phyloP scores from a whole-genome alignment of 2,329 filamentous ascomycete species.

The Venturia nashicola region DNA sequence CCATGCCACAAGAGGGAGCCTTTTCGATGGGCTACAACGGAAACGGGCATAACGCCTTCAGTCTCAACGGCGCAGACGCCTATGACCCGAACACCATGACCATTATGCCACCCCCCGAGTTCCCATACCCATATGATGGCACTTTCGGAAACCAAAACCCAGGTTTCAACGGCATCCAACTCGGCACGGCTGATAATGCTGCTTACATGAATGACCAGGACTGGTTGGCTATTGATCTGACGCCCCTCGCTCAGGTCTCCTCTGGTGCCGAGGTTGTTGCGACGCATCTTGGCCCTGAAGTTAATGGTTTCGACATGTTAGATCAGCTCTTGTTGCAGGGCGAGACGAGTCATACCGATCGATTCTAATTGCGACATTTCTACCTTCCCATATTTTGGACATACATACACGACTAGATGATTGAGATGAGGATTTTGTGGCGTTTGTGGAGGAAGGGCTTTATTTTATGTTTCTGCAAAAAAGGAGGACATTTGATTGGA shows the following conservation, averaged over 20 bases:
- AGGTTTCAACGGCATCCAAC: slow-evolving; percentile 12
- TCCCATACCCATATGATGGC: slow-evolving; percentile 15
- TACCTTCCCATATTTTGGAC: neutral
- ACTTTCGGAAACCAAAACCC: neutral
- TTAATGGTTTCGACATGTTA: slow-evolving; percentile 42
- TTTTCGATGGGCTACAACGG: neutral
- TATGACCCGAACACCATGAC: slow-evolving; percentile 18
- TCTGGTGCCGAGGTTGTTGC: slow-evolving; percentile 42
- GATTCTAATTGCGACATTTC: neutral
- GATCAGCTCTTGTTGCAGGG: slow-evolving; percentile 17
- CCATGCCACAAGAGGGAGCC: neutral
- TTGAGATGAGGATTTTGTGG: neutral
- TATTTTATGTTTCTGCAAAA: neutral
- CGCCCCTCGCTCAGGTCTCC: slow-evolving; percentile 46
- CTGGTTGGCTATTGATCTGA: slow-evolving; percentile 50
- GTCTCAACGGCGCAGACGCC: slow-evolving; percentile 12
- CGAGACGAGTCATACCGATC: neutral
- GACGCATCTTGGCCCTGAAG: slow-evolving; percentile 49
- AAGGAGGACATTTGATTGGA: neutral
- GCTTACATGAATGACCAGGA: slow-evolving; percentile 27
- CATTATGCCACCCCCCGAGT: slow-evolving; percentile 37
- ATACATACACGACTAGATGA: neutral
- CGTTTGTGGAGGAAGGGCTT: neutral
- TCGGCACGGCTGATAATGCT: slow-evolving; percentile 15
- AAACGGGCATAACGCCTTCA: neutral